These are phyloP conservation scores for Endocladia muricata DNA, from an alignment of 31 red algal genomes.

Conservation along the genomic window DNA sequence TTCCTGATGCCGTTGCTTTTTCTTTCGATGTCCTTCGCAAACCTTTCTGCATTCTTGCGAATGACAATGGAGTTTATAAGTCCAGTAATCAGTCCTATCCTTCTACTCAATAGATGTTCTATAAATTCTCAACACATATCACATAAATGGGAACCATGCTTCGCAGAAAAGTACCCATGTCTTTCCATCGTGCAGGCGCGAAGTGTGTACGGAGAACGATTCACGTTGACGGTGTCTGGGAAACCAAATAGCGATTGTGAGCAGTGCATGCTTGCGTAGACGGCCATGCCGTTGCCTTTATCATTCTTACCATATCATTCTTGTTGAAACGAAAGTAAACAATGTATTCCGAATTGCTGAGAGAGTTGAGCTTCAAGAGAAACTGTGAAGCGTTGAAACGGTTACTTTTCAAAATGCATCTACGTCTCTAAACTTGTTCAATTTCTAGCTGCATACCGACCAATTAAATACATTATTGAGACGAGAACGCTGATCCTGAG, in stretches of 20 bases:
- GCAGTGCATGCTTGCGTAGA: background rate
- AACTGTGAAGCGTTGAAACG: background rate
- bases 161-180: slow-evolving; percentile 8
- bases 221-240: background rate
- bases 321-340: background rate
- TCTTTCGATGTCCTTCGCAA: background rate
- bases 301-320: background rate
- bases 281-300: slow-evolving; percentile 6
- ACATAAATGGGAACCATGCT: slow-evolving; percentile 1
- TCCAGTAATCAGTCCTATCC: background rate
- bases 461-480: background rate
- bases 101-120: background rate
- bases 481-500: background rate
- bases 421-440: background rate
- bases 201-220: background rate
- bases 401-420: background rate
- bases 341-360: slow-evolving; percentile 2
- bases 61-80: background rate
- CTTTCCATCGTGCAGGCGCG: background rate
- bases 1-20: background rate
- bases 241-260: background rate
- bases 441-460: background rate
- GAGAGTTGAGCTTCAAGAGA: slow-evolving; percentile 9
- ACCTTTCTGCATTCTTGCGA: background rate
- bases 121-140: slow-evolving; percentile 17